Base-by-base conservation (phyloP, 345 rosid species). In the Camelina hispida region DNA sequence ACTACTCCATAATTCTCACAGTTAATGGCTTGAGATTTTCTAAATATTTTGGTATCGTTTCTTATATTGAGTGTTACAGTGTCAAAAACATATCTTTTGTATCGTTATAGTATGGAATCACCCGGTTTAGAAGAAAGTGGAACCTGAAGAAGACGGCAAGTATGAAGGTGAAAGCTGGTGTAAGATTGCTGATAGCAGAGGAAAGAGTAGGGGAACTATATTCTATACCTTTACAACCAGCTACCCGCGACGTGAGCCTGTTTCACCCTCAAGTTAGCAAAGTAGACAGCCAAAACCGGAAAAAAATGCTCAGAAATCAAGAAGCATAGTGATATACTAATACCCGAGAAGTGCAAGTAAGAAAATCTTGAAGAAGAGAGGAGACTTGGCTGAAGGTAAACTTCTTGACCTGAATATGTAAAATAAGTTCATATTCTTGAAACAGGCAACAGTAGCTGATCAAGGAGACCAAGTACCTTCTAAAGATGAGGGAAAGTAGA, bases 91-190 rank as follows among this genome's bases (percentile, higher is more conserved):
- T 1, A 56, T 30, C 1, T 38, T 60, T 17, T 6, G 16, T 60
- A 60, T 38, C 30, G 47, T 60, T 28, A 25, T 25, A 48, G 5
- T 4, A 2, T 51, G 57, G 15, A 22, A 52, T 22, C 59, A 54
- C 35, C 59, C 42, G 42, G 42, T 58, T 35, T 9, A 72, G 28
- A 53, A 53, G 67, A 47, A 48, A 52, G 6, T 44, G 14, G 69
- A 60, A 76, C 80, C 80, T 69, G 71, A 76, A 69, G 70, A 76
- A 68, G 63, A 76, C 65, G 16, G 80, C 80, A 60, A 76, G 80
- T 2, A 42, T 65, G 71, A 73, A 73, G 40, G 78, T 73, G 44
- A 72, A 72, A 62, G 76, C 76, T 40, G 76, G 78, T n/a, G 72
- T 66, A 25, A 74, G 72, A 47, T 75, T 75, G 61, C 79, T 75